Percentiles rank a stretch among this genome's conserved stretches.
Conservation (phyloP, 2,329 filamentous ascomycete species). For the Tolypocladium tropicale region DNA sequence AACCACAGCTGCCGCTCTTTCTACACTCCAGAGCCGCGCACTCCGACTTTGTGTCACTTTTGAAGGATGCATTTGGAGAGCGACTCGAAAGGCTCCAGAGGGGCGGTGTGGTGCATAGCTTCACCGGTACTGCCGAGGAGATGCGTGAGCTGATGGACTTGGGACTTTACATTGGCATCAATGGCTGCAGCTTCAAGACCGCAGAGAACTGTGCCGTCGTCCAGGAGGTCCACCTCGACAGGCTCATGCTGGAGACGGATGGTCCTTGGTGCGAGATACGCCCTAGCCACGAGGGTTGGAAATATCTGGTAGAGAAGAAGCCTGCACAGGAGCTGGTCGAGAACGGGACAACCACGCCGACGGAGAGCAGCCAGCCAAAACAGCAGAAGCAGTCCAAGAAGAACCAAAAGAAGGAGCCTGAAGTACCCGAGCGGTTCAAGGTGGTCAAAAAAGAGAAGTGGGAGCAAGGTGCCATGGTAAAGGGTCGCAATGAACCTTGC, state of each 20-base stretch:
- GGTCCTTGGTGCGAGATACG: slow-evolving; percentile 97
- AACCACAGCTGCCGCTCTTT: slow-evolving; percentile 76
- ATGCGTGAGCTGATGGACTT: slow-evolving; percentile 71
- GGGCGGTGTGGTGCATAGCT: slow-evolving; percentile 84
- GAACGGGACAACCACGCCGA: slow-evolving; percentile 11
- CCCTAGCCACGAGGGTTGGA: slow-evolving; percentile 75
- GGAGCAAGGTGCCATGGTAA: slow-evolving; percentile 78
- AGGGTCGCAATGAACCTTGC: slow-evolving; percentile 88
- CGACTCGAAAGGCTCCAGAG: slow-evolving; percentile 57
- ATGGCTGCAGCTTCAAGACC: slow-evolving; percentile 94
- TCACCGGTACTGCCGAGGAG: slow-evolving; percentile 80
- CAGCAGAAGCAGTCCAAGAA: slow-evolving; percentile 22
- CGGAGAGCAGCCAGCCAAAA: slow-evolving; percentile 8
- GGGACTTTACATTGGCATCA: slow-evolving; percentile 86
- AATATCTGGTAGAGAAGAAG: slow-evolving; percentile 45
- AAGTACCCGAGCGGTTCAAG: slow-evolving; percentile 64
- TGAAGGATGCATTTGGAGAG: slow-evolving; percentile 48
- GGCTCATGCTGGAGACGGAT: slow-evolving; percentile 91
- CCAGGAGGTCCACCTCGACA: slow-evolving; percentile 63
- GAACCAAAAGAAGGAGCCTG: slow-evolving; percentile 50
- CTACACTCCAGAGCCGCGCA: slow-evolving; percentile 85
- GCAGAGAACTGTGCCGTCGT: slow-evolving; percentile 83
- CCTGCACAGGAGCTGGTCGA: slow-evolving; percentile 11
- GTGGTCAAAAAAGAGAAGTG: slow-evolving; percentile 95
- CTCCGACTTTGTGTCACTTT: slow-evolving; percentile 66